Percentiles rank a stretch among this genome's conserved stretches.
Evolutionary conservation across 169 alveolate genomes (phyloP).

Genomic region (Amoebophrya sp.): DNA sequence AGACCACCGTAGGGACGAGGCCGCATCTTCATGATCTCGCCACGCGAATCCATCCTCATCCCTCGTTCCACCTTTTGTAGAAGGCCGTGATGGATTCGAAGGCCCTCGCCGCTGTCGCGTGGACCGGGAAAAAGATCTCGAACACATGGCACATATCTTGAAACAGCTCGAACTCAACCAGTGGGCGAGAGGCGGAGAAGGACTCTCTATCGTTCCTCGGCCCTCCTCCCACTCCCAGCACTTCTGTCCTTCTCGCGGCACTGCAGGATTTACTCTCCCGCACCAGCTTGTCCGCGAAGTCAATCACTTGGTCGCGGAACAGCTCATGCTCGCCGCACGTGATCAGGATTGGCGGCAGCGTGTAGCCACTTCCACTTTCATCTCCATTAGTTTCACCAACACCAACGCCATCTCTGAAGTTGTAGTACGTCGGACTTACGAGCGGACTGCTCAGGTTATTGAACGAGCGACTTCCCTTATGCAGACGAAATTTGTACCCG

Average conservation of each 20-base stretch:
- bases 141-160: background rate
- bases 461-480: too few relatives aligned
- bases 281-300: background rate
- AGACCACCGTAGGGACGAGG: too few relatives aligned
- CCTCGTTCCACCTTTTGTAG: background rate
- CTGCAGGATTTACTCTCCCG: too few relatives aligned
- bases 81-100: background rate
- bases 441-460: background rate
- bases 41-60: too few relatives aligned
- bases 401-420: background rate
- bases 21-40: too few relatives aligned
- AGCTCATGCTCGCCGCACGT: background rate
- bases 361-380: too few relatives aligned
- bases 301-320: background rate
- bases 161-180: background rate
- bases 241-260: too few relatives aligned
- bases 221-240: too few relatives aligned
- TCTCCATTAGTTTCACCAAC: too few relatives aligned
- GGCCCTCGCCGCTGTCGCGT: background rate
- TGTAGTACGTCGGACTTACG: background rate
- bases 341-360: background rate
- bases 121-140: background rate
- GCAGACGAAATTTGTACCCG: too few relatives aligned
- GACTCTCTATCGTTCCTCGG: too few relatives aligned
- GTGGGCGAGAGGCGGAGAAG: too few relatives aligned